Evolutionary conservation across 768 basidiomycete genomes (phyloP).

Genomic region (Hygrocybe punicea): DNA sequence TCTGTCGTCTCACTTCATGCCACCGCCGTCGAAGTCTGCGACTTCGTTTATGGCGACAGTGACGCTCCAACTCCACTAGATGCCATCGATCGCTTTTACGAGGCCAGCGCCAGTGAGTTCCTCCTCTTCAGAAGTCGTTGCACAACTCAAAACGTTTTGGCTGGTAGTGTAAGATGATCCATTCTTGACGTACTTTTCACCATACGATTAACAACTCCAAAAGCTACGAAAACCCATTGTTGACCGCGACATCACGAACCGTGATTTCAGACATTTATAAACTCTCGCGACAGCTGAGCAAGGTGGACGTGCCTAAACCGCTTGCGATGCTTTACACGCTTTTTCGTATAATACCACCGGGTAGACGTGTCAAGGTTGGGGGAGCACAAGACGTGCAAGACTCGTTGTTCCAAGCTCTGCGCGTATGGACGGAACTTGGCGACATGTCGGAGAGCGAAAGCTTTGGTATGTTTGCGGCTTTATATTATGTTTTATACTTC

Average conservation of each 20-base stretch:
- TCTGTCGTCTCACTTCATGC: conserved; percentile 47
- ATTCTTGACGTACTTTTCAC: conserved; percentile 1
- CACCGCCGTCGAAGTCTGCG: conserved; percentile 66
- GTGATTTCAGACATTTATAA: conserved; percentile 70
- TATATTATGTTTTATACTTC: neutral
- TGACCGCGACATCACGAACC: conserved; percentile 71
- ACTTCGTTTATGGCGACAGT: conserved; percentile 62
- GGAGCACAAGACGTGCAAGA: conserved; percentile 23
- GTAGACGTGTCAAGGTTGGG: conserved; percentile 7
- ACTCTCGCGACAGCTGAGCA: conserved; percentile 56
- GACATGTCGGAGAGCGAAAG: conserved; percentile 77
- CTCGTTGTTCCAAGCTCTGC: conserved; percentile 59
- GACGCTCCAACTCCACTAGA: conserved; percentile 43
- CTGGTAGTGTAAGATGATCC: conserved; percentile 39
- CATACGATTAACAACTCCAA: conserved; percentile 4
- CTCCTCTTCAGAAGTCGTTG: conserved; percentile 7
- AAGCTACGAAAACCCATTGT: conserved; percentile 76
- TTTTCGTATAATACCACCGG: conserved; percentile 44
- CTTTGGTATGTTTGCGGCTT: conserved; percentile 50
- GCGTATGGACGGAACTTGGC: conserved; percentile 71
- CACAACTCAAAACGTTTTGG: conserved; percentile 13
- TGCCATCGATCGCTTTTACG: conserved; percentile 61
- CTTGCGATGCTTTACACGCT: conserved; percentile 56
- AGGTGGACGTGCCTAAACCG: conserved; percentile 67
- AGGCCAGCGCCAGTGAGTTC: conserved; percentile 60